Conservation (phyloP, 2,329 filamentous ascomycete genomes). For the Chrysoporthe puriensis region DNA sequence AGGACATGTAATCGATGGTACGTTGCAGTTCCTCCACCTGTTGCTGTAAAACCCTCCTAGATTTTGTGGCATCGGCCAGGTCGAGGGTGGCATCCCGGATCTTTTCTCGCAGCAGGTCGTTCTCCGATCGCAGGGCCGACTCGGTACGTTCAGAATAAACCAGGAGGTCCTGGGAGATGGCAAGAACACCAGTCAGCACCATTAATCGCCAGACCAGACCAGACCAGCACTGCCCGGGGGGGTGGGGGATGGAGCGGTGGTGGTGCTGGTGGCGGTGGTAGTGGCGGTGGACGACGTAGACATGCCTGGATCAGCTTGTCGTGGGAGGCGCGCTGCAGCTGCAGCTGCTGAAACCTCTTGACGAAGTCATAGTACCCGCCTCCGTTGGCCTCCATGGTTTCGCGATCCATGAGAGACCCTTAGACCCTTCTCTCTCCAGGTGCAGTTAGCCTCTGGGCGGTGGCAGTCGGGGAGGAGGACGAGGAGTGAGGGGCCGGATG, state of each 20-base stretch:
- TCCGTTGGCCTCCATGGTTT: slow-evolving; percentile 20
- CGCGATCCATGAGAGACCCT: not conserved
- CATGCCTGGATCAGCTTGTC: slow-evolving; percentile 54
- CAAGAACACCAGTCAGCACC: slow-evolving; percentile 5
- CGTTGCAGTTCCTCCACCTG: slow-evolving; percentile 46
- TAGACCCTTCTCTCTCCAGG: not conserved
- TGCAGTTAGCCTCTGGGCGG: not conserved
- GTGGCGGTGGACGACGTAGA: slow-evolving; percentile 7
- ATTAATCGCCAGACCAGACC: not conserved
- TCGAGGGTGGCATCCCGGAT: slow-evolving; percentile 53
- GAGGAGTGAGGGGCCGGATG: not conserved
- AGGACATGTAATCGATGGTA: slow-evolving; percentile 40
- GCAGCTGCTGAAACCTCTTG: slow-evolving; percentile 50
- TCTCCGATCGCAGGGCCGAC: slow-evolving; percentile 48
- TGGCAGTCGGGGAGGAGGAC: not conserved
- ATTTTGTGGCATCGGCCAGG: slow-evolving; percentile 51
- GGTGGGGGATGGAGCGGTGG: slow-evolving; percentile 14
- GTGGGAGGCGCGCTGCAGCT: slow-evolving; percentile 44
- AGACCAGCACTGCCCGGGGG: not conserved
- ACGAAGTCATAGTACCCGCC: slow-evolving; percentile 46
- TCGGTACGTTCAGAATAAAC: slow-evolving; percentile 51
- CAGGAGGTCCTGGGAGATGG: slow-evolving; percentile 48
- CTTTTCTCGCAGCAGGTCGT: slow-evolving; percentile 44
- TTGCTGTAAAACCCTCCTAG: slow-evolving; percentile 55
- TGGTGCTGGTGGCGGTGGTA: not conserved